Conservation (phyloP, 345 rosid species). For the Theobroma cacao region DNA sequence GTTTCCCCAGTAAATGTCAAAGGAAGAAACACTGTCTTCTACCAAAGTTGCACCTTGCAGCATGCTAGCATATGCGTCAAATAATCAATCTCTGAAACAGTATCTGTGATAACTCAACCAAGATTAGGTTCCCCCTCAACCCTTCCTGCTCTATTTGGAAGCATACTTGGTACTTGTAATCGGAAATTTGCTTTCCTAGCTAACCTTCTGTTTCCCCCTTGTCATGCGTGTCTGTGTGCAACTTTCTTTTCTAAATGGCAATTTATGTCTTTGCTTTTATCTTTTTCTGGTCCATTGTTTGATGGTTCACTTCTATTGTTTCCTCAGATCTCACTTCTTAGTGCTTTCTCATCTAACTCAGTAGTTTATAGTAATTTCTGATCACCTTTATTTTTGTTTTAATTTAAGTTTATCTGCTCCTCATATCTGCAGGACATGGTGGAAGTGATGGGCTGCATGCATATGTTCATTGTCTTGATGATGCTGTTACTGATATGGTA, state of each 20-base stretch:
- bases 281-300: neutral
- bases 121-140: neutral
- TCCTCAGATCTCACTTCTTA: neutral
- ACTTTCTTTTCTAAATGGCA: neutral
- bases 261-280: neutral
- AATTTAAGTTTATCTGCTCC: neutral
- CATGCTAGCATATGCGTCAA: neutral
- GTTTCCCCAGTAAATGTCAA: neutral
- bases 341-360: neutral
- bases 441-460: slow-evolving; percentile 10
- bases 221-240: neutral
- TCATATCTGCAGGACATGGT: slow-evolving; percentile 68
- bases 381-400: neutral
- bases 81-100: neutral
- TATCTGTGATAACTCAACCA: neutral
- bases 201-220: neutral
- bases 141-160: neutral
- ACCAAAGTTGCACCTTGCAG: neutral
- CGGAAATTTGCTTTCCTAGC: neutral
- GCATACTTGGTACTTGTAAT: neutral
- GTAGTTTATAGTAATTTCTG: neutral
- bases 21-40: neutral
- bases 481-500: slow-evolving; percentile 76
- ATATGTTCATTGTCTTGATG: slow-evolving; percentile 82
- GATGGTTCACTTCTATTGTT: neutral